phyloP scores from a whole-genome alignment of 2,329 filamentous ascomycete genomes.

The Thelonectria blattea region DNA sequence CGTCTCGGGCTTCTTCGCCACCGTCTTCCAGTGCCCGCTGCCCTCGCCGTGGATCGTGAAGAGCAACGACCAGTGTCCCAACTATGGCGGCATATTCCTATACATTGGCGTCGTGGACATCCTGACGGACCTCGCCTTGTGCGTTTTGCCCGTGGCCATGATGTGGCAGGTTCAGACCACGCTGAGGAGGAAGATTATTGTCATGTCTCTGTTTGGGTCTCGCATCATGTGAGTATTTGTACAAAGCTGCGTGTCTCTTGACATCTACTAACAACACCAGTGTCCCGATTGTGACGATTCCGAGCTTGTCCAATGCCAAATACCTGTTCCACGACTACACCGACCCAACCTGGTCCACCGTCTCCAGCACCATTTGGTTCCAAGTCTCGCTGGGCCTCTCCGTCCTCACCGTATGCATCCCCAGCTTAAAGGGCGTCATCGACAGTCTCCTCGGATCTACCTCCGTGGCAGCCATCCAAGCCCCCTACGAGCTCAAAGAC shows the following conservation, averaged over 20 bases:
- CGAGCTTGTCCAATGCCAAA: constrained; percentile 19
- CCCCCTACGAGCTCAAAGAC: constrained; percentile 31
- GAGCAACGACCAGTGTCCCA: constrained; percentile 19
- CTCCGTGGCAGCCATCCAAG: constrained; percentile 26
- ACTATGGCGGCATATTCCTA: constrained; percentile 21
- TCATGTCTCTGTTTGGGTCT: constrained; percentile 30
- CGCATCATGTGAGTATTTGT: constrained; percentile 26
- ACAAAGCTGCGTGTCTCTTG: not conserved
- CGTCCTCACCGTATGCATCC: constrained; percentile 33
- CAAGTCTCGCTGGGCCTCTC: constrained; percentile 30
- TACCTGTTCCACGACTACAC: constrained; percentile 25
- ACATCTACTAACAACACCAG: not conserved
- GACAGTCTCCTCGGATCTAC: constrained; percentile 32
- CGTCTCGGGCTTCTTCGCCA: constrained; percentile 23
- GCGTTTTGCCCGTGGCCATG: constrained; percentile 29
- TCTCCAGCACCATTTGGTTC: constrained; percentile 30
- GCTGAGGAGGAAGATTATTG: constrained; percentile 24
- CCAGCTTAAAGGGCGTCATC: constrained; percentile 33
- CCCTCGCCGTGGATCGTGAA: constrained; percentile 27
- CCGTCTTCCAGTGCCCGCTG: constrained; percentile 25
- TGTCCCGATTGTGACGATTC: constrained; percentile 31
- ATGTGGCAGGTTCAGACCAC: constrained; percentile 36
- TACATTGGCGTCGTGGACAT: constrained; percentile 31
- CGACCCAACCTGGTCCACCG: constrained; percentile 26
- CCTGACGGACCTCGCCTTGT: constrained; percentile 24